Evolutionary conservation across 2,329 filamentous ascomycete genomes (phyloP).

Genomic region (Colletotrichum spaethianum): DNA sequence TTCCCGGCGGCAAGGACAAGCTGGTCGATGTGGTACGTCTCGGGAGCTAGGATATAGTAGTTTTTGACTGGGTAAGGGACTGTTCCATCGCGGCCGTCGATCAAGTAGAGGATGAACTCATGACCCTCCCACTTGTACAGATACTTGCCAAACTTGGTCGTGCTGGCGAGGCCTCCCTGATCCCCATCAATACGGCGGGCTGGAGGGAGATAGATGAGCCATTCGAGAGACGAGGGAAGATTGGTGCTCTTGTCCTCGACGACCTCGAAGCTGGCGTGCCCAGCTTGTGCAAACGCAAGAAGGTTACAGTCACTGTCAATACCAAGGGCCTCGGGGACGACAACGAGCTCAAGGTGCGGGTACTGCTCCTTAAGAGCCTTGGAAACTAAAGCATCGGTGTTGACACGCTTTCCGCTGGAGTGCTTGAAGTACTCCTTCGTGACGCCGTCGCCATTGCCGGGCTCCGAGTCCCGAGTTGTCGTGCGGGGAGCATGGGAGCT

Average conservation of each 20-base stretch:
- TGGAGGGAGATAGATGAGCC: slow-evolving; percentile 58
- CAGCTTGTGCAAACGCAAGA: slow-evolving; percentile 58
- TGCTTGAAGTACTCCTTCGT: slow-evolving; percentile 56
- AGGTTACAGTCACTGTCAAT: slow-evolving; percentile 50
- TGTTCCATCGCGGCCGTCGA: slow-evolving; percentile 57
- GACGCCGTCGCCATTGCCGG: slow-evolving; percentile 34
- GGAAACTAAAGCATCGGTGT: slow-evolving; percentile 60
- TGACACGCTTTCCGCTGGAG: slow-evolving; percentile 55
- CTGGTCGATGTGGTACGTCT: slow-evolving; percentile 56
- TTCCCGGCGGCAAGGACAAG: slow-evolving; percentile 68
- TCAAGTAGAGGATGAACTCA: slow-evolving; percentile 61
- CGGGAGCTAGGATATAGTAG: slow-evolving; percentile 56
- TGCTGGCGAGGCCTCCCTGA: slow-evolving; percentile 51
- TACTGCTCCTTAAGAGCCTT: slow-evolving; percentile 58
- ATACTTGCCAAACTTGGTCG: slow-evolving; percentile 58
- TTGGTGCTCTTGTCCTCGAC: slow-evolving; percentile 46
- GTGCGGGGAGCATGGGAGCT: neutral
- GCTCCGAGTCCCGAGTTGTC: neutral
- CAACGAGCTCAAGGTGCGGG: slow-evolving; percentile 57
- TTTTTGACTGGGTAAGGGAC: slow-evolving; percentile 51
- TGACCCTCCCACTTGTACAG: slow-evolving; percentile 57
- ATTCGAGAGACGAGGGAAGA: slow-evolving; percentile 54
- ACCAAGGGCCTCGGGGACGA: slow-evolving; percentile 48
- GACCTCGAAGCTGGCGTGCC: slow-evolving; percentile 52
- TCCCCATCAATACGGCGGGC: slow-evolving; percentile 57